These are phyloP conservation scores for Odonthalia washingtoniensis DNA, from an alignment of 31 red algal species.

Conservation along the genomic window DNA sequence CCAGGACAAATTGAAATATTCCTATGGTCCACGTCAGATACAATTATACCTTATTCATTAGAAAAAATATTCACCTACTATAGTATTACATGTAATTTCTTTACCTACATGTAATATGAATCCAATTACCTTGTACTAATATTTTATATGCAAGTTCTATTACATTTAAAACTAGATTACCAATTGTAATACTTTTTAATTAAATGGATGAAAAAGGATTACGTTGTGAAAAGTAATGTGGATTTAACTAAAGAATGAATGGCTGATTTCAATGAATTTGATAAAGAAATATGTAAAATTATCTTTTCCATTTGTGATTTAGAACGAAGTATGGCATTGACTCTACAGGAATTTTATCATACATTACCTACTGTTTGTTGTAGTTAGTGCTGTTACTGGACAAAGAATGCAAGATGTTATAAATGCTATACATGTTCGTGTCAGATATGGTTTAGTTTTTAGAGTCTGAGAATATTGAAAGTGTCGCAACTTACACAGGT, in stretches of 20 bases:
- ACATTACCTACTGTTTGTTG: slow-evolving; percentile 74
- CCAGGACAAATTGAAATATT: slow-evolving; percentile 99
- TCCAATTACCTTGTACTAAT: slow-evolving; percentile 94
- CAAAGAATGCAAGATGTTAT: slow-evolving; percentile 83
- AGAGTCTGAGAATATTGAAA: slow-evolving; percentile 52
- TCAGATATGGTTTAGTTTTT: slow-evolving; percentile 67
- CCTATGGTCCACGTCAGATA: slow-evolving; percentile 94
- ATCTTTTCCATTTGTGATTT: slow-evolving; percentile 77
- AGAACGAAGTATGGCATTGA: slow-evolving; percentile 92
- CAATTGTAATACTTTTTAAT: slow-evolving; percentile 95
- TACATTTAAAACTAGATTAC: slow-evolving; percentile 89
- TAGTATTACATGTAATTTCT: slow-evolving; percentile 93
- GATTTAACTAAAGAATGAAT: slow-evolving; percentile 84
- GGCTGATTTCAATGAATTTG: slow-evolving; percentile 89
- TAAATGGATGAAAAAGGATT: slow-evolving; percentile 85
- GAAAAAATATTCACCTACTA: slow-evolving; percentile 79
- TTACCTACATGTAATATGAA: slow-evolving; percentile 57
- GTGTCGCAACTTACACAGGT: slow-evolving; percentile 15
- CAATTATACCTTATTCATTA: slow-evolving; percentile 89
- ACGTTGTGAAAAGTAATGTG: slow-evolving; percentile 52
- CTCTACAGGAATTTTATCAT: slow-evolving; percentile 93
- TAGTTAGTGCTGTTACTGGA: slow-evolving; percentile 81
- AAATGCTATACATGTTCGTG: slow-evolving; percentile 59
- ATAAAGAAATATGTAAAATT: slow-evolving; percentile 67
- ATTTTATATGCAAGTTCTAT: slow-evolving; percentile 98